Evolutionary conservation across 495 filamentous ascomycete species (phyloP).

Genomic region (Wilcoxina mikolae): DNA sequence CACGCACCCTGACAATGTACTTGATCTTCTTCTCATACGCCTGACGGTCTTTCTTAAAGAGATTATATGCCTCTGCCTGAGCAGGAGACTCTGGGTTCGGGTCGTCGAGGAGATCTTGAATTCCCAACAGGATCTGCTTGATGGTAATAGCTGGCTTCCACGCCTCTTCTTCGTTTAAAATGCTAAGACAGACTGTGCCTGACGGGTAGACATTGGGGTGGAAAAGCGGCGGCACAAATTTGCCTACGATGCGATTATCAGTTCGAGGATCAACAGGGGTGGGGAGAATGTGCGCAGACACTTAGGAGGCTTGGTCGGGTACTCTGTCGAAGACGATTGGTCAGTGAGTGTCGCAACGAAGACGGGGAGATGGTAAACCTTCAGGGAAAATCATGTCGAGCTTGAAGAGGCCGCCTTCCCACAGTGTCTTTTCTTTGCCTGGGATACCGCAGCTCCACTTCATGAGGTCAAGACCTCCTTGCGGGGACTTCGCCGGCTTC

Average conservation of each 20-base stretch:
- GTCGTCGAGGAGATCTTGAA: constrained; percentile 88
- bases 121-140: constrained; percentile 88
- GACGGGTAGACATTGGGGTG: constrained; percentile 99
- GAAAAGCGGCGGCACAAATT: constrained; percentile 91
- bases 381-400: constrained; percentile 85
- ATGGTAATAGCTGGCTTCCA: constrained; percentile 98
- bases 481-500: constrained; percentile 60
- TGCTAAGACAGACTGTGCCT: constrained; percentile 92
- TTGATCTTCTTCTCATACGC: constrained; percentile 82
- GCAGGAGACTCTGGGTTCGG: constrained; percentile 95
- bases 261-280: not conserved
- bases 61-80: constrained; percentile 92
- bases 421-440: constrained; percentile 87
- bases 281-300: constrained; percentile 44
- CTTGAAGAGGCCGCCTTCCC: constrained; percentile 94
- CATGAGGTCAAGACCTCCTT: constrained; percentile 82
- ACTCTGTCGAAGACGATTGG: constrained; percentile 46
- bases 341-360: not conserved
- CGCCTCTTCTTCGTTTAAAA: constrained; percentile 95
- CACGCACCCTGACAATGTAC: constrained; percentile 47
- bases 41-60: constrained; percentile 77
- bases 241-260: constrained; percentile 45
- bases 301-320: constrained; percentile 96
- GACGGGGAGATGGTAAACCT: constrained; percentile 32
- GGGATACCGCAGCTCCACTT: constrained; percentile 92